These are phyloP conservation scores for Neofusicoccum sp. DNA, from an alignment of 2,329 filamentous ascomycete species.

Conservation along the genomic window DNA sequence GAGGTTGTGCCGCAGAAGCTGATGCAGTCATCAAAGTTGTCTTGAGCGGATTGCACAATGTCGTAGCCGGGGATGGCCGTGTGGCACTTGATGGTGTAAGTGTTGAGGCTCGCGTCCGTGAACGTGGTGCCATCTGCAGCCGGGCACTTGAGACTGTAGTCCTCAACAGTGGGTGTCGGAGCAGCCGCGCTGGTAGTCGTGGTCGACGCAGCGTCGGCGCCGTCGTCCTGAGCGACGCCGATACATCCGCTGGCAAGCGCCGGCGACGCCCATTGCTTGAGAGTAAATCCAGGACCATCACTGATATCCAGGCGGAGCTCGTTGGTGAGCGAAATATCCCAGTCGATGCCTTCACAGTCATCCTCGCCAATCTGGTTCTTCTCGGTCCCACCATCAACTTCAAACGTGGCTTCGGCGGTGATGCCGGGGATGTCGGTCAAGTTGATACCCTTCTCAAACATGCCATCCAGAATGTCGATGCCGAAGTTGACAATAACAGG, in stretches of 20 bases:
- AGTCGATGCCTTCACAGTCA: conserved; percentile 20
- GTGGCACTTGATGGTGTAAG: conserved; percentile 1
- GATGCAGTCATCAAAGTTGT: conserved; percentile 4
- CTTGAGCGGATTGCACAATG: background rate
- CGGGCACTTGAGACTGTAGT: conserved; percentile 2
- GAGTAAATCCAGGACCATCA: background rate
- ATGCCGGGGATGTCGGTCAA: conserved; percentile 19
- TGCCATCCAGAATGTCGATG: conserved; percentile 19
- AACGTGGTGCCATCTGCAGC: background rate
- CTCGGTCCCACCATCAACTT: background rate
- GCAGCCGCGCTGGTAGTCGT: background rate
- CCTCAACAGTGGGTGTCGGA: background rate
- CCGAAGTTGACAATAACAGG: conserved; percentile 16
- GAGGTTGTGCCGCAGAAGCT: background rate
- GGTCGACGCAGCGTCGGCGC: background rate
- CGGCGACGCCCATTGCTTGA: conserved; percentile 8
- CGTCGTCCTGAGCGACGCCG: background rate
- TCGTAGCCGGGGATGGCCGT: background rate
- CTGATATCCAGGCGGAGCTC: conserved; percentile 11
- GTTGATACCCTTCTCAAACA: conserved; percentile 15
- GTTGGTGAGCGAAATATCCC: conserved; percentile 18
- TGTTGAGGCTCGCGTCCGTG: background rate
- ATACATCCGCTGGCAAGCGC: conserved; percentile 9
- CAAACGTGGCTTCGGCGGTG: conserved; percentile 13
- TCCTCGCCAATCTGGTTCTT: conserved; percentile 14